Percentiles rank a stretch among this genome's conserved stretches.
Evolutionary conservation across 176 grass and related monocot species (phyloP).

Genomic region (Puccinellia tenuiflora): DNA sequence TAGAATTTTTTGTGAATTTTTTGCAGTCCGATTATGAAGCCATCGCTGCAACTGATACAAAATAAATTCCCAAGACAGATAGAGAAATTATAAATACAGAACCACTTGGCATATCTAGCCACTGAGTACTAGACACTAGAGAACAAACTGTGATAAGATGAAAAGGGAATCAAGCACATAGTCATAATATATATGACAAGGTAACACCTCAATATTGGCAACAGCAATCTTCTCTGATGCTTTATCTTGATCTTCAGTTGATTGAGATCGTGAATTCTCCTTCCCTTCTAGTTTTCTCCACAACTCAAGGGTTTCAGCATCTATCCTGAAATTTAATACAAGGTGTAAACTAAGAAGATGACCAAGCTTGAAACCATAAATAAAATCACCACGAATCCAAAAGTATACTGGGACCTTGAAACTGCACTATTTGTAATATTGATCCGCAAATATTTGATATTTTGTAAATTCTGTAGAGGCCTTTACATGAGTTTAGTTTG

Average conservation of each 20-base stretch:
- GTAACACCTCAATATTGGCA: conserved; percentile 64
- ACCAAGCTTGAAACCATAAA: neutral
- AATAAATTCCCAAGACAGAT: neutral
- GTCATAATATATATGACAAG: neutral
- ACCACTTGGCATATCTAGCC: neutral
- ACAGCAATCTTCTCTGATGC: conserved; percentile 39
- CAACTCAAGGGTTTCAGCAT: conserved; percentile 76
- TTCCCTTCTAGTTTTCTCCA: conserved; percentile 53
- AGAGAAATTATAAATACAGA: neutral
- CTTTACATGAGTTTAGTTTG: neutral
- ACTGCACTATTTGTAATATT: neutral
- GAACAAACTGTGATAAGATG: neutral
- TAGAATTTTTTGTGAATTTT: neutral
- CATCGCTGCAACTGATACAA: neutral
- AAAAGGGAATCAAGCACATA: neutral
- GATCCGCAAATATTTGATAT: neutral
- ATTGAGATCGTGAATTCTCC: conserved; percentile 33
- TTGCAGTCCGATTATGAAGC: neutral
- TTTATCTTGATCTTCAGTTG: conserved; percentile 45
- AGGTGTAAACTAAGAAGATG: conserved; percentile 10
- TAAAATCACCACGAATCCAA: neutral
- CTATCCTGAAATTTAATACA: conserved; percentile 73
- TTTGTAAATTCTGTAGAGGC: conserved; percentile 6
- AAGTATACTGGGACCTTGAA: neutral
- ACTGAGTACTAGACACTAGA: neutral